Conservation (phyloP, 306 rosid species). For the Quercus agrifolia region DNA sequence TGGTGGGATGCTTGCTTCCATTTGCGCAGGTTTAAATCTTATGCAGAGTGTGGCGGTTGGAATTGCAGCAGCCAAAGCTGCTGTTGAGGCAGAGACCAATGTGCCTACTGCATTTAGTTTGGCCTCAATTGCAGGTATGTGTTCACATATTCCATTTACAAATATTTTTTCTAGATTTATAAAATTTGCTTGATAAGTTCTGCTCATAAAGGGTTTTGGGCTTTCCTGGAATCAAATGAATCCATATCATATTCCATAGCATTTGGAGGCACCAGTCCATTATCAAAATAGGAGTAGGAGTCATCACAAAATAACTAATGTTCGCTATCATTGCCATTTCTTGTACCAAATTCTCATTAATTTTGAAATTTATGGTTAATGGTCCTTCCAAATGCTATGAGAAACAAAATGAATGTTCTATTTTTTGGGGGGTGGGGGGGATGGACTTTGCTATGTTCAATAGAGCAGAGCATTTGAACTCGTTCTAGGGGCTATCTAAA, state of each 20-base stretch:
- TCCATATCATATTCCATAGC: background rate
- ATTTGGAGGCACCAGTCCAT: background rate
- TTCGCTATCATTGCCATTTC: background rate
- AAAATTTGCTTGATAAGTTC: too few relatives aligned
- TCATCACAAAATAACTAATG: background rate
- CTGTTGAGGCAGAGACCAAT: slow-evolving; percentile 70
- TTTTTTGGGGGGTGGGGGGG: too few relatives aligned
- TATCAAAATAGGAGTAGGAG: background rate
- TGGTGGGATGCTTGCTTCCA: slow-evolving; percentile 68
- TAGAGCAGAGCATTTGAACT: too few relatives aligned
- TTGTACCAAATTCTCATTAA: background rate
- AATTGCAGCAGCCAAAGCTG: slow-evolving; percentile 79
- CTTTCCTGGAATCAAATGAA: background rate
- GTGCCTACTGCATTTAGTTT: slow-evolving; percentile 60
- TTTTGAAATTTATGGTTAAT: background rate
- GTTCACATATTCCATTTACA: slow-evolving; percentile 2
- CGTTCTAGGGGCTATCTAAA: too few relatives aligned
- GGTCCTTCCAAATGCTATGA: too few relatives aligned
- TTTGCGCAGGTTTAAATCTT: slow-evolving; percentile 76
- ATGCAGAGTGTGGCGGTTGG: slow-evolving; percentile 84
- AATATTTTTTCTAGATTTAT: background rate
- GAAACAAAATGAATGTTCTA: too few relatives aligned
- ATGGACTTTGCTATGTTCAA: too few relatives aligned
- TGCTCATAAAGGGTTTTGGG: too few relatives aligned
- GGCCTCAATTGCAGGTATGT: slow-evolving; percentile 55